phyloP scores from a whole-genome alignment of 2,329 filamentous ascomycete species.

The Fusarium sp. region DNA sequence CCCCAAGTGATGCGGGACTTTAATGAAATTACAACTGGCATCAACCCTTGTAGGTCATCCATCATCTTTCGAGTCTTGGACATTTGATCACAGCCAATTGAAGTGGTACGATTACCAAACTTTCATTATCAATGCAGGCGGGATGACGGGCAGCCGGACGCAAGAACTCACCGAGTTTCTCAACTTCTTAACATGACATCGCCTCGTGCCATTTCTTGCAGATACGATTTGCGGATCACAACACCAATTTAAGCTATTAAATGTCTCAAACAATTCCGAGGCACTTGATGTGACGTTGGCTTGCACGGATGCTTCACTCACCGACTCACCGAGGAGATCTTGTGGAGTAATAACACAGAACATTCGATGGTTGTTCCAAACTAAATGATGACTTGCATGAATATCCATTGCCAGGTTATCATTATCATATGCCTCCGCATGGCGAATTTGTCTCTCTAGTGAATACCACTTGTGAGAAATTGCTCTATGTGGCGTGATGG shows the following conservation, averaged over 20 bases:
- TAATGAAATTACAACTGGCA: neutral
- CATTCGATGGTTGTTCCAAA: neutral
- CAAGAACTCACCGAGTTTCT: neutral
- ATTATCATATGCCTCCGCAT: neutral
- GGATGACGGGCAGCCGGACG: neutral
- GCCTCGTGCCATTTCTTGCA: neutral
- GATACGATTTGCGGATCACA: neutral
- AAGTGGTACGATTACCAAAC: slow-evolving; percentile 28
- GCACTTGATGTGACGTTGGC: neutral
- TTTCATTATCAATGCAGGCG: neutral
- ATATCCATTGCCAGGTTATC: fast-evolving
- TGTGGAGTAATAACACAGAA: neutral
- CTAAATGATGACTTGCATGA: neutral
- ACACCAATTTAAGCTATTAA: neutral
- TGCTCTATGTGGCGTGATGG: neutral
- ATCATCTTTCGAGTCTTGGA: neutral
- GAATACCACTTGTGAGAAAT: fast-evolving
- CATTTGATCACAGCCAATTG: slow-evolving; percentile 1
- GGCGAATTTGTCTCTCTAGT: no score
- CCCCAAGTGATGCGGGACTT: neutral
- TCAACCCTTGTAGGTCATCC: neutral
- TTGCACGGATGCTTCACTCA: neutral
- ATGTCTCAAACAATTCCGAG: neutral
- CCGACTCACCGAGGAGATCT: neutral
- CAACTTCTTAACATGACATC: neutral